phyloP scores from a whole-genome alignment of 148 eudicot genomes.

The Polygonum maritimum region DNA sequence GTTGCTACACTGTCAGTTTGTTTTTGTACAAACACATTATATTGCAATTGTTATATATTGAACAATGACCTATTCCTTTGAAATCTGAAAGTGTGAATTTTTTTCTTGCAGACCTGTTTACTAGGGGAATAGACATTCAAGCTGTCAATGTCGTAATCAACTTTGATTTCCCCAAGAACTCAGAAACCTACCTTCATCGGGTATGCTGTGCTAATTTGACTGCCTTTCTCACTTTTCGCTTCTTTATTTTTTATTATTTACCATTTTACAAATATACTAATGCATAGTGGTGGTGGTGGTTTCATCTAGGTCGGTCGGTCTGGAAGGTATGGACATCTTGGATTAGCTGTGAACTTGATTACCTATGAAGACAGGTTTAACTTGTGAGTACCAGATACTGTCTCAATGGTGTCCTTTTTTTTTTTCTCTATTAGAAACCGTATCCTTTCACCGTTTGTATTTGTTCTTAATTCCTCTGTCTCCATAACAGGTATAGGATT shows the following conservation, averaged over 20 bases:
- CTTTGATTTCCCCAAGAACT: conserved; percentile 76
- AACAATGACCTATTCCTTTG: neutral
- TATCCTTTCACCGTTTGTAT: no score
- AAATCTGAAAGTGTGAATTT: neutral
- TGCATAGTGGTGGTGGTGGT: conserved; percentile 6
- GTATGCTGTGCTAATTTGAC: conserved; percentile 28
- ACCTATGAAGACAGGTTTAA: conserved; percentile 89
- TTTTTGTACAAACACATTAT: neutral
- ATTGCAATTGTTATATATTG: neutral
- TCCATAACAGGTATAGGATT: conserved; percentile 60
- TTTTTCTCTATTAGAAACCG: neutral
- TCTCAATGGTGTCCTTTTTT: no score
- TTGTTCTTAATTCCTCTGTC: neutral
- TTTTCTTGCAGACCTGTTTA: conserved; percentile 59
- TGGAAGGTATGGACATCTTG: conserved; percentile 92
- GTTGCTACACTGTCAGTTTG: no score
- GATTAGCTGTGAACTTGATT: conserved; percentile 83
- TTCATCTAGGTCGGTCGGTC: conserved; percentile 74
- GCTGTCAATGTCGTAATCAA: conserved; percentile 91
- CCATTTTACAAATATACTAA: neutral
- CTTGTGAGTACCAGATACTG: conserved; percentile 38
- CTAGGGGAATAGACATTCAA: conserved; percentile 91
- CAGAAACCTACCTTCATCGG: conserved; percentile 92
- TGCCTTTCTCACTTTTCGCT: neutral
- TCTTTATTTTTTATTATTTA: neutral